Evolutionary conservation across 176 grass and related monocot genomes (phyloP).

Genomic region (Avena sativa): DNA sequence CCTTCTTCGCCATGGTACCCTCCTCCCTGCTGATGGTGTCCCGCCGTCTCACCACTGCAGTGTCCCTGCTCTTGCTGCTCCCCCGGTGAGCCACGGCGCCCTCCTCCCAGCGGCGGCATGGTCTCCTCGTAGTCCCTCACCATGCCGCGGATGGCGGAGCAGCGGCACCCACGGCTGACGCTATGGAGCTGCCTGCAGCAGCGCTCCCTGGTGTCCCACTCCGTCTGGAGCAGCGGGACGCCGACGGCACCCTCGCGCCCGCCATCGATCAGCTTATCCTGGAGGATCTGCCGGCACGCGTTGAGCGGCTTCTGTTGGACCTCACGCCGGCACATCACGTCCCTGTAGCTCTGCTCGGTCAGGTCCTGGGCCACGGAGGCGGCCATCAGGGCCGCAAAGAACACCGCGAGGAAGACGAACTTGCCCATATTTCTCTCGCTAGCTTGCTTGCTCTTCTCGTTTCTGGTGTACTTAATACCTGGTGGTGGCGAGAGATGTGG

Average conservation of each 20-base stretch:
- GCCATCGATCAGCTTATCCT: slow-evolving; percentile 21
- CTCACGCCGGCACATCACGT: slow-evolving; percentile 44
- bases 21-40: neutral
- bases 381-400: slow-evolving; percentile 36
- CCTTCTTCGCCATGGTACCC: slow-evolving; percentile 9
- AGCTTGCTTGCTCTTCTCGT: neutral
- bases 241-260: neutral
- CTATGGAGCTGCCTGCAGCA: slow-evolving; percentile 58
- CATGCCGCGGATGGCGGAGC: slow-evolving; percentile 54
- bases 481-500: neutral
- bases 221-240: neutral
- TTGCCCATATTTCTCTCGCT: slow-evolving; percentile 29
- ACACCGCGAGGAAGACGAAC: slow-evolving; percentile 9
- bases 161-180: slow-evolving; percentile 45
- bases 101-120: slow-evolving; percentile 28
- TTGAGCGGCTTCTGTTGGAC: slow-evolving; percentile 36
- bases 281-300: slow-evolving; percentile 46
- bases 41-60: neutral
- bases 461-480: neutral
- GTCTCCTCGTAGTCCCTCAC: slow-evolving; percentile 39
- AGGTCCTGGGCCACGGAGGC: slow-evolving; percentile 1
- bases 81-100: neutral
- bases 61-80: neutral
- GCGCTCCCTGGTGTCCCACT: slow-evolving; percentile 10
- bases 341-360: neutral